A percentile compares a stretch with the other conserved stretches of the same genome.
phyloP scores from a whole-genome alignment of 2,329 filamentous ascomycete species.

The Ophiostoma sp. region DNA sequence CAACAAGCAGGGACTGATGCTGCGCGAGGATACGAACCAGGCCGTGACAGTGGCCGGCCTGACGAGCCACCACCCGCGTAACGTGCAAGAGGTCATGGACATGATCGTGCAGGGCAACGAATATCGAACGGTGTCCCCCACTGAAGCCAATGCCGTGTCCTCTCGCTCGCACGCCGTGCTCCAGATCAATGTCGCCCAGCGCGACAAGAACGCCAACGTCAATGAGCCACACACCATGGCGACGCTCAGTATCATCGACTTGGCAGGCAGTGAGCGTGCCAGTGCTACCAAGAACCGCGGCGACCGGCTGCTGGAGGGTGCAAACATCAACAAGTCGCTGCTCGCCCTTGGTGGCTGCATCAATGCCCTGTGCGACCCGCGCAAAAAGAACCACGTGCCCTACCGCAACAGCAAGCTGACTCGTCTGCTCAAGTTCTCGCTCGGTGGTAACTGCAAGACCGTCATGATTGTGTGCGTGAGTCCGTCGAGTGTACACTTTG shows the following conservation, averaged over 20 bases:
- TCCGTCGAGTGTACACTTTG: constrained; percentile 91
- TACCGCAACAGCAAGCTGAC: constrained; percentile 98
- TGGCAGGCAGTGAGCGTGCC: constrained; percentile 91
- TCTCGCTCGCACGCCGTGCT: constrained; percentile 95
- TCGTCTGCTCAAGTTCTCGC: constrained; percentile 88
- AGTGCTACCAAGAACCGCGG: constrained; percentile 96
- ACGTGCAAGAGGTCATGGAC: constrained; percentile 97
- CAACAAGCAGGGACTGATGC: constrained; percentile 78
- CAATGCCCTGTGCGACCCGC: constrained; percentile 90
- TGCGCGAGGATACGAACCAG: constrained; percentile 91
- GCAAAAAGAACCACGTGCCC: constrained; percentile 88
- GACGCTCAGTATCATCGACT: constrained; percentile 94
- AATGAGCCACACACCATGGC: constrained; percentile 98
- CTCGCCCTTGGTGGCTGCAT: constrained; percentile 94
- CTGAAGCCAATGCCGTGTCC: constrained; percentile 93
- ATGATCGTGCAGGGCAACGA: constrained; percentile 97
- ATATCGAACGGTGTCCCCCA: constrained; percentile 90
- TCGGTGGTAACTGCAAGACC: constrained; percentile 96
- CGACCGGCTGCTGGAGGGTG: constrained; percentile 83
- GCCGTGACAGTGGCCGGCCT: constrained; percentile 85
- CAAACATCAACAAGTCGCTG: constrained; percentile 98
- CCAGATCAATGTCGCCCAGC: constrained; percentile 92
- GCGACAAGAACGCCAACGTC: constrained; percentile 85
- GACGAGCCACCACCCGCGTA: constrained; percentile 83
- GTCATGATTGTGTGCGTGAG: constrained; percentile 99